Conservation (phyloP, 2,329 filamentous ascomycete species). For the Alternaria consortialis region DNA sequence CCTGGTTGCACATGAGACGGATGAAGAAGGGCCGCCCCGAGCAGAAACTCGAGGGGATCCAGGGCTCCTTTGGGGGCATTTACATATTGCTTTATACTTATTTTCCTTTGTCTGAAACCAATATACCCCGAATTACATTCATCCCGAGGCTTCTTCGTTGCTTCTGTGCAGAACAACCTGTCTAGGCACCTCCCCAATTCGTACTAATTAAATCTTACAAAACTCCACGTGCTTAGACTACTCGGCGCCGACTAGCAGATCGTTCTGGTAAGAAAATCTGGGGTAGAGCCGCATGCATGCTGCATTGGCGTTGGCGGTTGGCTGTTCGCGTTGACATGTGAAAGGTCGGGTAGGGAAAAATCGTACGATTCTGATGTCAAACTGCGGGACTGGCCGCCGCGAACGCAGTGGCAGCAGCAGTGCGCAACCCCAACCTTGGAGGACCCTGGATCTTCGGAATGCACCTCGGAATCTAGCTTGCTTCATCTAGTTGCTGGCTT, state of each 20-base stretch:
- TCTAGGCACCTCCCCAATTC: background rate
- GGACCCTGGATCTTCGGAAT: constrained; percentile 20
- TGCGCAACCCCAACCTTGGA: background rate
- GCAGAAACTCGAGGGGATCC: background rate
- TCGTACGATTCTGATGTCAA: constrained; percentile 46
- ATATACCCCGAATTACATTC: constrained; percentile 12
- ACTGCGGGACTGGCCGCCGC: constrained; percentile 18
- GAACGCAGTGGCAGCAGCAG: constrained; percentile 4
- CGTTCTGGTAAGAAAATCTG: constrained; percentile 16
- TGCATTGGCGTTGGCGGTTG: constrained; percentile 15
- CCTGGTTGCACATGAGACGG: constrained; percentile 15
- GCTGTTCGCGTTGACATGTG: background rate
- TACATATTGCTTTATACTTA: constrained; percentile 42
- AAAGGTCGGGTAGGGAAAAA: constrained; percentile 20
- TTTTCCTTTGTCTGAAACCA: constrained; percentile 35
- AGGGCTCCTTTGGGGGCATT: constrained; percentile 12
- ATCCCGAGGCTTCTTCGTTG: background rate
- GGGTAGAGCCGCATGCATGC: constrained; percentile 25
- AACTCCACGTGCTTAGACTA: background rate
- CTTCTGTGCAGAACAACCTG: background rate
- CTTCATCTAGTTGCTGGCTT: background rate
- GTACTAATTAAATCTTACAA: background rate
- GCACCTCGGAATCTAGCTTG: constrained; percentile 26
- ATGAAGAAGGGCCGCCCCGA: background rate
- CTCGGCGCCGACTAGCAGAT: constrained; percentile 2